Conservation (phyloP, 768 basidiomycete genomes). For the Tephrocybe rancida region DNA sequence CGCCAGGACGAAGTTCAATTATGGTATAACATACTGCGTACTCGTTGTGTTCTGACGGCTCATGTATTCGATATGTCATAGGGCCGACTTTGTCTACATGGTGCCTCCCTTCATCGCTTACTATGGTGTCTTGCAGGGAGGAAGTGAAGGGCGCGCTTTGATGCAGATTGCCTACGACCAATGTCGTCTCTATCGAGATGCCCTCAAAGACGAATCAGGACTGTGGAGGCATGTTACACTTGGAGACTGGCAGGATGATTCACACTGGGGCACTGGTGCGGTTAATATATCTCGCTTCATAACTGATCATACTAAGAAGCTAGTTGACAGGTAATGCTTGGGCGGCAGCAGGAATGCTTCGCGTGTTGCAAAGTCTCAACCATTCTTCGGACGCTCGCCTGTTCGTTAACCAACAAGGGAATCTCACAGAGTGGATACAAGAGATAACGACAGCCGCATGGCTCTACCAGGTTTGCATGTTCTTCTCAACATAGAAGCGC, state of each 20-base stretch:
- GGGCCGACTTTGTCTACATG: slow-evolving; percentile 66
- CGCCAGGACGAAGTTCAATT: slow-evolving; percentile 52
- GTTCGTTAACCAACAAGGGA: slow-evolving; percentile 39
- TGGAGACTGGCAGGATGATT: slow-evolving; percentile 46
- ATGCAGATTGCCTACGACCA: slow-evolving; percentile 59
- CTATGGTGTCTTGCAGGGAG: slow-evolving; percentile 52
- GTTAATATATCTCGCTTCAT: neutral
- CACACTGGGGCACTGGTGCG: slow-evolving; percentile 61
- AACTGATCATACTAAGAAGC: no score
- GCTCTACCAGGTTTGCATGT: slow-evolving; percentile 39
- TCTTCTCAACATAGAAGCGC: neutral
- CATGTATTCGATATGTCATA: slow-evolving; percentile 20
- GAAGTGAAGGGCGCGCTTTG: slow-evolving; percentile 31
- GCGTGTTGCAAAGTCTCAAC: slow-evolving; percentile 56
- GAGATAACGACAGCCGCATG: slow-evolving; percentile 51
- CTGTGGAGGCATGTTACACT: slow-evolving; percentile 60
- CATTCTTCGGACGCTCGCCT: slow-evolving; percentile 39
- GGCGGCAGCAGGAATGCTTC: slow-evolving; percentile 68
- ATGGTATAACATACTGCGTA: slow-evolving; percentile 33
- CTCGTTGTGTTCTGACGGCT: neutral
- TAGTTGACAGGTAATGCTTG: slow-evolving; percentile 56
- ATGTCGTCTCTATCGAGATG: slow-evolving; percentile 56
- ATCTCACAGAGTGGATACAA: slow-evolving; percentile 54
- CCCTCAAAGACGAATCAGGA: slow-evolving; percentile 46
- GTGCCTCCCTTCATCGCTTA: slow-evolving; percentile 70